A percentile compares a stretch with the other conserved stretches of the same genome.
Conservation (phyloP, 2,329 filamentous ascomycete genomes). For the Aspergillus sp. region DNA sequence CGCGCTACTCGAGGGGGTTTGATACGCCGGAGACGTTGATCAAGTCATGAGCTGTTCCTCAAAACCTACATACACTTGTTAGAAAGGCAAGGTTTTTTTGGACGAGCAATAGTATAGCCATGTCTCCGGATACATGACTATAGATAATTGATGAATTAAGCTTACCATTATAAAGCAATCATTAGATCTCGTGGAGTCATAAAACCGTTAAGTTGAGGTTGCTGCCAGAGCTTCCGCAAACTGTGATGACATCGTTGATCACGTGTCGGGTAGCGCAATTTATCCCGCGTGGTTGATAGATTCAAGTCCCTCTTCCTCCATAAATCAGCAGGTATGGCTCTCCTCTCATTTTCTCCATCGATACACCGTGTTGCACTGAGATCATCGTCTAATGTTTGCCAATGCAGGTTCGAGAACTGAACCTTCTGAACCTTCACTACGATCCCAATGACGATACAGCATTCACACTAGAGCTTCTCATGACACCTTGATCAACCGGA, state of each 20-base stretch:
- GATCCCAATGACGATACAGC: constrained; percentile 43
- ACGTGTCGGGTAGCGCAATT: constrained; percentile 1
- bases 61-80: neutral
- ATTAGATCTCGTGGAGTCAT: neutral
- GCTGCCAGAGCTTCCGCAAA: neutral
- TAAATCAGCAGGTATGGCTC: neutral
- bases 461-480: constrained; percentile 39
- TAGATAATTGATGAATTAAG: neutral
- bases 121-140: no score
- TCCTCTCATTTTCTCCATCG: neutral
- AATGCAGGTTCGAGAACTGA: constrained; percentile 5
- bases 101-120: neutral
- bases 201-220: neutral
- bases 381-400: neutral
- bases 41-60: neutral
- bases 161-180: constrained; percentile 9
- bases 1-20: neutral
- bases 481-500: constrained; percentile 28
- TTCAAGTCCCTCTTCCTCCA: neutral
- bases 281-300: neutral
- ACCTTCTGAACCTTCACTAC: constrained; percentile 14
- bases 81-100: neutral
- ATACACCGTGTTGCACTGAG: neutral
- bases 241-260: constrained; percentile 7
- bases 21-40: neutral